Percentiles rank a stretch among this genome's conserved stretches.
Conservation (phyloP, 2,329 filamentous ascomycete species). For the Rhinocladiella similis region DNA sequence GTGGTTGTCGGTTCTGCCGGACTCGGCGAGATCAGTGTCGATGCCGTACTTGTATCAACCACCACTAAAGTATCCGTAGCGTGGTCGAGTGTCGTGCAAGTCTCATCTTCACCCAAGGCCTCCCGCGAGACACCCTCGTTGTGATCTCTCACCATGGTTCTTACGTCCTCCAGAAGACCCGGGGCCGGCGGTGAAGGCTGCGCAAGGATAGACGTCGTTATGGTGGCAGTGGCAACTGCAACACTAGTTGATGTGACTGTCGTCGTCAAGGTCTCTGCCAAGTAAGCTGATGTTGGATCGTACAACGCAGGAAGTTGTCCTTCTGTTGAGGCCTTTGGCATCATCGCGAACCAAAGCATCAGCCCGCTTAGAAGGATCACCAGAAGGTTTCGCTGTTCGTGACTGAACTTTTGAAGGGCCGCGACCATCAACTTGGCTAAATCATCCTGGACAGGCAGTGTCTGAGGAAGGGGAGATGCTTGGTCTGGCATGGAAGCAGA, state of each 20-base stretch:
- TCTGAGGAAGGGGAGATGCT: constrained; percentile 2
- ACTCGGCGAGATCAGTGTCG: too few species aligned
- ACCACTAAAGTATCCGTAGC: too few species aligned
- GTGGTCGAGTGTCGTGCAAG: too few species aligned
- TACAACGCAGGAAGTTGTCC: background rate
- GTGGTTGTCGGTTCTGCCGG: too few species aligned
- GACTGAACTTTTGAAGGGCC: constrained; percentile 53
- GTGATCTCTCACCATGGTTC: background rate
- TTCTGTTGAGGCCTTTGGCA: background rate
- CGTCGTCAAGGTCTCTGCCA: constrained; percentile 15
- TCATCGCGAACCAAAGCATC: constrained; percentile 42
- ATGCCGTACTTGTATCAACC: too few species aligned
- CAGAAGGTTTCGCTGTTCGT: constrained; percentile 55
- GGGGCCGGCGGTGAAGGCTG: background rate
- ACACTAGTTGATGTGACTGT: constrained; percentile 16
- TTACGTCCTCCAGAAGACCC: background rate
- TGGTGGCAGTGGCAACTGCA: constrained; percentile 11
- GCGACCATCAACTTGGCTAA: constrained; percentile 54
- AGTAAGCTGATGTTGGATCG: background rate
- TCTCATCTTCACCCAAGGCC: too few species aligned
- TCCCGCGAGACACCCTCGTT: background rate
- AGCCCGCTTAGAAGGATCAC: constrained; percentile 48
- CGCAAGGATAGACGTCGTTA: constrained; percentile 3
- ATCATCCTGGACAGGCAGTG: constrained; percentile 45
- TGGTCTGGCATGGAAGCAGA: constrained; percentile 1